These are phyloP conservation scores for Symbiodinium natans DNA, from an alignment of 73 alveolate genomes.

Conservation along the genomic window DNA sequence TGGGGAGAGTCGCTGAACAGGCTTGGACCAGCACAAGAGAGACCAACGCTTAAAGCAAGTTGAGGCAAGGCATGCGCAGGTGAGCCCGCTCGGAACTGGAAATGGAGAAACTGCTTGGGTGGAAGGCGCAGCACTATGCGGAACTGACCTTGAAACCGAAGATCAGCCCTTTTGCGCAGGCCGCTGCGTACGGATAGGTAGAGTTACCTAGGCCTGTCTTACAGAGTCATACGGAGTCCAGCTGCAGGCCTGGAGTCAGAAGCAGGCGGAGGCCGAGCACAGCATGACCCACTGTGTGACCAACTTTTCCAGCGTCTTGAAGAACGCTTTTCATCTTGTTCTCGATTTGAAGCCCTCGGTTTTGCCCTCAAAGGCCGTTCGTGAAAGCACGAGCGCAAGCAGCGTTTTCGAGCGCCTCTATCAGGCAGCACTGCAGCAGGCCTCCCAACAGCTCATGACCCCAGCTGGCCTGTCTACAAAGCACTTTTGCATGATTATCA, in stretches of 20 bases:
- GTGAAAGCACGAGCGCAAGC: slow-evolving; percentile 33
- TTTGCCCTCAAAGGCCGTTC: neutral
- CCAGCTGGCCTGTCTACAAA: no score
- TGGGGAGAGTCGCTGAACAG: neutral
- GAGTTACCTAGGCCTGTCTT: neutral
- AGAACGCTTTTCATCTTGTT: neutral
- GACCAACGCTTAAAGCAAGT: slow-evolving; percentile 82
- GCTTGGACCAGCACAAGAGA: slow-evolving; percentile 83
- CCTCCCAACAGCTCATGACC: neutral
- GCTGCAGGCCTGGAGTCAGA: slow-evolving; percentile 50
- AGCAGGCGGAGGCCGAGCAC: slow-evolving; percentile 69
- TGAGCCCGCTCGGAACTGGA: neutral
- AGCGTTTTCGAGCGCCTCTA: slow-evolving; percentile 75
- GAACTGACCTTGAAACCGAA: slow-evolving; percentile 76
- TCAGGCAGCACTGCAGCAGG: slow-evolving; percentile 74
- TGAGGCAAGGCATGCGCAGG: neutral
- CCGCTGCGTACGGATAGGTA: neutral
- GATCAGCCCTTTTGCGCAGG: slow-evolving; percentile 94
- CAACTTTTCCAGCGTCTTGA: neutral
- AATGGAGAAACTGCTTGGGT: neutral
- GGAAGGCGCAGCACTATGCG: slow-evolving; percentile 65
- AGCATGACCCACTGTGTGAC: neutral
- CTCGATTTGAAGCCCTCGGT: neutral
- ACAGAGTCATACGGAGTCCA: neutral
- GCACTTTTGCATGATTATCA: no score